These are phyloP conservation scores for Neurospora sp. DNA, from an alignment of 2,329 filamentous ascomycete species.

Conservation along the genomic window DNA sequence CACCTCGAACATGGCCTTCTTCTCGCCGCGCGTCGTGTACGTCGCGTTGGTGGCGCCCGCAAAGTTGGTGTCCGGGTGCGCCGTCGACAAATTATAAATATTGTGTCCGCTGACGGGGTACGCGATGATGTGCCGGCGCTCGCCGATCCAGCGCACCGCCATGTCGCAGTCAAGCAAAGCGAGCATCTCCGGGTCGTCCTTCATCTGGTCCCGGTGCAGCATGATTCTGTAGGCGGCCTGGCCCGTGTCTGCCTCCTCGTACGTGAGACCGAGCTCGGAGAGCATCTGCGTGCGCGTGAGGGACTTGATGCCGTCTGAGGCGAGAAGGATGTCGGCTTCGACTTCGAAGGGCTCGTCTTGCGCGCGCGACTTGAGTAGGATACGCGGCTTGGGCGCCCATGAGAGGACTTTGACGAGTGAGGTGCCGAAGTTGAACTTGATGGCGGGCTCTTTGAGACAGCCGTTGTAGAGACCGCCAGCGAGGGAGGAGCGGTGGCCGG, in stretches of 20 bases:
- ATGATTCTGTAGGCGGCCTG: conserved; percentile 76
- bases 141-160: conserved; percentile 68
- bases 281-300: conserved; percentile 43
- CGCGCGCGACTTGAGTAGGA: conserved; percentile 49
- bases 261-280: conserved; percentile 36
- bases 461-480: conserved; percentile 60
- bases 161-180: conserved; percentile 57
- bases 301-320: conserved; percentile 48
- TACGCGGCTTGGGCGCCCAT: conserved; percentile 48
- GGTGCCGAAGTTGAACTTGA: conserved; percentile 60
- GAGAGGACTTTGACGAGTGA: conserved; percentile 45
- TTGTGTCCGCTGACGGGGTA: conserved; percentile 62
- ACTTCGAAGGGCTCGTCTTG: conserved; percentile 41
- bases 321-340: conserved; percentile 43
- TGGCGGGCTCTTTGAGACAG: conserved; percentile 51
- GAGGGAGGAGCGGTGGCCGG: conserved; percentile 65
- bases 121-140: conserved; percentile 65
- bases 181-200: conserved; percentile 55
- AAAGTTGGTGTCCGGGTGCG: conserved; percentile 53
- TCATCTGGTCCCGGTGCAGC: conserved; percentile 58
- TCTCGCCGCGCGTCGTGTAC: conserved; percentile 55
- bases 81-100: conserved; percentile 55
- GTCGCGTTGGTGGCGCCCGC: conserved; percentile 46
- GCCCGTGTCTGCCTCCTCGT: conserved; percentile 56
- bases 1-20: conserved; percentile 50